These are phyloP conservation scores for Acacia concinna DNA, from an alignment of 331 rosid species.

Conservation along the genomic window DNA sequence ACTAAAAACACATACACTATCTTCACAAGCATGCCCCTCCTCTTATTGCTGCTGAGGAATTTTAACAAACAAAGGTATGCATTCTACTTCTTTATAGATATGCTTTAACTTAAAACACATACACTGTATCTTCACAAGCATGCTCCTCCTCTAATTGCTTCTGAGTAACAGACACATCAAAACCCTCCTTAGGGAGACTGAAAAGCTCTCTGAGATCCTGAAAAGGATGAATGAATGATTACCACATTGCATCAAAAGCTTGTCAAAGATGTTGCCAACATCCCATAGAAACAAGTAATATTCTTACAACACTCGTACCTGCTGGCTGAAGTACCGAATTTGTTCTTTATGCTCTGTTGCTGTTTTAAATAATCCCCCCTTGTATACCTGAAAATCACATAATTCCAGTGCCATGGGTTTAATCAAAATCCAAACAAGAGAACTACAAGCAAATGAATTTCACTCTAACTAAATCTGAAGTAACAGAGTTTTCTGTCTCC, in stretches of 20 bases:
- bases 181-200: conserved; percentile 88
- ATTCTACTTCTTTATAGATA: conserved; percentile 39
- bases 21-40: conserved; percentile 74
- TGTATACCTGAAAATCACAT: conserved; percentile 57
- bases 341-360: conserved; percentile 97
- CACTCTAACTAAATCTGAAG: background rate
- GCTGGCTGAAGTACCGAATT: conserved; percentile 88
- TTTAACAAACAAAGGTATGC: background rate
- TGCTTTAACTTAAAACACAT: conserved; percentile 45
- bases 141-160: conserved; percentile 84
- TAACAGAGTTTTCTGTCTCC: background rate
- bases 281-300: conserved; percentile 1
- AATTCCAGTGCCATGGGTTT: conserved; percentile 17
- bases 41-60: conserved; percentile 73
- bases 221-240: conserved; percentile 23
- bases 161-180: conserved; percentile 90
- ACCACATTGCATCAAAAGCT: background rate
- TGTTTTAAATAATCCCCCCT: conserved; percentile 87
- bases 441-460: background rate
- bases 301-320: conserved; percentile 48
- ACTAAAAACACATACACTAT: conserved; percentile 51
- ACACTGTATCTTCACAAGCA: conserved; percentile 66
- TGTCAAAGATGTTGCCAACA: background rate
- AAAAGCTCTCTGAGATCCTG: conserved; percentile 93
- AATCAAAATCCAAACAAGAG: background rate